These are phyloP conservation scores for Leptodermis oblonga DNA, from an alignment of 257 asterid genomes.

Conservation along the genomic window DNA sequence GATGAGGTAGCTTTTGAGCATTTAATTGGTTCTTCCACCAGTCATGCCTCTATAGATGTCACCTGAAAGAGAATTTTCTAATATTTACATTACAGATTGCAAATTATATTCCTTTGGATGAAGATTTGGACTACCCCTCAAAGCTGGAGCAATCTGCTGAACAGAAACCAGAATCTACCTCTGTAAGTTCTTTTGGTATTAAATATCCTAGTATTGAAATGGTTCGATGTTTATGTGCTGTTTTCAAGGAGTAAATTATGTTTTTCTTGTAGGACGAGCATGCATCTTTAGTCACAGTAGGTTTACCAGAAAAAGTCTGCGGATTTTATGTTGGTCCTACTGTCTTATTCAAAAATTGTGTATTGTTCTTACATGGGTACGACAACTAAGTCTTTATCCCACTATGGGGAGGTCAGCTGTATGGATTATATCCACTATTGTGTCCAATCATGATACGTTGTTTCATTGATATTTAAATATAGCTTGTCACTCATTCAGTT, in stretches of 20 bases:
- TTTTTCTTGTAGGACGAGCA: neutral
- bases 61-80: neutral
- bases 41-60: slow-evolving; percentile 1
- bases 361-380: neutral
- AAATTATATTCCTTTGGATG: slow-evolving; percentile 80
- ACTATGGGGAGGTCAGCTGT: no score
- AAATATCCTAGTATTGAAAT: slow-evolving; percentile 11
- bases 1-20: slow-evolving; percentile 67
- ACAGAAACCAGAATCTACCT: slow-evolving; percentile 46
- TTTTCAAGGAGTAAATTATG: no score
- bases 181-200: slow-evolving; percentile 48
- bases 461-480: no score
- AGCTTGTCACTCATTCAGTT: neutral
- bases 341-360: neutral
- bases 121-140: slow-evolving; percentile 83
- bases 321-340: neutral
- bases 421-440: no score
- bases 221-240: neutral
- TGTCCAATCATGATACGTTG: no score
- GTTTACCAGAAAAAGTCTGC: neutral
- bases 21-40: slow-evolving; percentile 7
- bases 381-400: no score
- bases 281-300: neutral
- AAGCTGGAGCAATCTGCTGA: slow-evolving; percentile 82
- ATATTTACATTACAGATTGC: slow-evolving; percentile 59